Evolutionary conservation across 2,329 filamentous ascomycete species (phyloP).

Genomic region (Venturia pyrina): DNA sequence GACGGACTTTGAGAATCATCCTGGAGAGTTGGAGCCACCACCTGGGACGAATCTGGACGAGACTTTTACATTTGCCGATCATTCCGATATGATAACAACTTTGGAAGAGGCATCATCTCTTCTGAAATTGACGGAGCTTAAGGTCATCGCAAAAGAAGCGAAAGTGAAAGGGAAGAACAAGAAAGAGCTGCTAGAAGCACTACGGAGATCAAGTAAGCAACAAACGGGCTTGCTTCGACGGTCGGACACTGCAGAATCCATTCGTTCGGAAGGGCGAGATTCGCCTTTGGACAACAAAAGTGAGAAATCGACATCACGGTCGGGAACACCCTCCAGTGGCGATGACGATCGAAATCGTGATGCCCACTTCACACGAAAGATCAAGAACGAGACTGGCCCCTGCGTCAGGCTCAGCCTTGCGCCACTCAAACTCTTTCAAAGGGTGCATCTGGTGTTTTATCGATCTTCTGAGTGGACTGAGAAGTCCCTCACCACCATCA

Average conservation of each 20-base stretch:
- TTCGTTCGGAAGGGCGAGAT: background rate
- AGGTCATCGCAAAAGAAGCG: constrained; percentile 70
- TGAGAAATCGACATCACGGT: background rate
- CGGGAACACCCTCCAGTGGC: background rate
- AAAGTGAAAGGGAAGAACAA: constrained; percentile 87
- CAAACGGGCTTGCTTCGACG: constrained; percentile 62
- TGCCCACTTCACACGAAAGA: constrained; percentile 51
- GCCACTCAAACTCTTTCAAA: constrained; percentile 74
- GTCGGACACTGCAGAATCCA: constrained; percentile 50
- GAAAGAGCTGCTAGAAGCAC: constrained; percentile 61
- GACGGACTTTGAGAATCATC: constrained; percentile 27
- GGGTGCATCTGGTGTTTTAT: constrained; percentile 93
- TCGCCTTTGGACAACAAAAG: background rate
- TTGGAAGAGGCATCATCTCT: constrained; percentile 77
- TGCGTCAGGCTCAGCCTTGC: constrained; percentile 70
- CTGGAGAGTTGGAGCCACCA: constrained; percentile 40
- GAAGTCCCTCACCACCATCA: constrained; percentile 89
- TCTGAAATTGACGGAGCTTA: constrained; percentile 80
- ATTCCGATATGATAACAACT: constrained; percentile 60
- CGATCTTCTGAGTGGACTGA: constrained; percentile 95
- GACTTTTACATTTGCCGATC: constrained; percentile 69
- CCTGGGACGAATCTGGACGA: constrained; percentile 40
- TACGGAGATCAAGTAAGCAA: constrained; percentile 62
- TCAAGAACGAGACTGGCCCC: constrained; percentile 65
- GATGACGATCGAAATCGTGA: constrained; percentile 50